Conservation (phyloP, 306 rosid species). For the Macrotyloma uniflorum region DNA sequence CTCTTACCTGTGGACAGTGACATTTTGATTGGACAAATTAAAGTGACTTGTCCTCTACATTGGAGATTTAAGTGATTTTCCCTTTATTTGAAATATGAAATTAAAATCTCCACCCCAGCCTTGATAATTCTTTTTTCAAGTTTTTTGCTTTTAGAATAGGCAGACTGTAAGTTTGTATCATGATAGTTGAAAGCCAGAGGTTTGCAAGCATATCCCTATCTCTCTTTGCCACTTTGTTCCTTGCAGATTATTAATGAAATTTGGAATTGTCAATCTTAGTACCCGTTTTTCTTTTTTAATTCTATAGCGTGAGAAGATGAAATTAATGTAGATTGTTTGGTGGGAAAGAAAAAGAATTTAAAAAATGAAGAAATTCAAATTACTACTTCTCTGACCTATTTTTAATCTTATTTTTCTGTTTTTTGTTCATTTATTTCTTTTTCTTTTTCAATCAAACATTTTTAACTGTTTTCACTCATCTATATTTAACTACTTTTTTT, state of each 20-base stretch:
- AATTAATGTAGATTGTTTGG: no score
- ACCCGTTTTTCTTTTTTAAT: neutral
- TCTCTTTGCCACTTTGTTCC: neutral
- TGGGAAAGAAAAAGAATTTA: no score
- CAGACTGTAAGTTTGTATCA: neutral
- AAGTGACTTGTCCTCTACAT: neutral
- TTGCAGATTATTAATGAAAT: constrained; percentile 10
- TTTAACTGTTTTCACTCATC: no score
- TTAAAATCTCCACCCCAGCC: neutral
- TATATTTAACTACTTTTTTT: no score
- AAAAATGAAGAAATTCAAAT: no score
- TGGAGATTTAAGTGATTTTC: neutral
- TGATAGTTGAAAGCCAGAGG: neutral
- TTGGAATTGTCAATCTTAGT: neutral
- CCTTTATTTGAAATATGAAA: neutral
- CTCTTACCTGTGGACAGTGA: neutral
- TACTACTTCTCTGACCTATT: no score
- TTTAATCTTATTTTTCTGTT: no score
- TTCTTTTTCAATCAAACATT: no score
- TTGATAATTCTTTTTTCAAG: neutral
- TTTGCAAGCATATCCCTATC: neutral
- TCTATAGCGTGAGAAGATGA: neutral
- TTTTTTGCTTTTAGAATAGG: neutral
- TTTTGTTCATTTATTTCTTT: no score
- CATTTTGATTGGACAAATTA: constrained; percentile 1